A percentile compares a stretch with the other conserved stretches of the same genome.
These are phyloP conservation scores for Trypanosomatidae sp. DNA, from an alignment of 208 protist species.

Conservation along the genomic window DNA sequence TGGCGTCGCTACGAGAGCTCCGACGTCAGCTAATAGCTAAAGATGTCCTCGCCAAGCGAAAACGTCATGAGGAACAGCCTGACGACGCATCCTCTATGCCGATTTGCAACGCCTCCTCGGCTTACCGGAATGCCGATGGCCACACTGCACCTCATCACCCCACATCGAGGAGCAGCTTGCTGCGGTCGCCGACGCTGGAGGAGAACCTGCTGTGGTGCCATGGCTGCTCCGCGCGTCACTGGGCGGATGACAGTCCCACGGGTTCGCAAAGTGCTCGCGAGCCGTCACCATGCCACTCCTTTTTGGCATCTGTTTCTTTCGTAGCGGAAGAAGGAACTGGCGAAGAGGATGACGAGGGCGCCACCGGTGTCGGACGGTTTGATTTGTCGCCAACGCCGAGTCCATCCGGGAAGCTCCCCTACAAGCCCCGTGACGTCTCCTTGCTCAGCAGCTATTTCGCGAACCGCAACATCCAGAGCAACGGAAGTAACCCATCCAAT, in stretches of 20 bases:
- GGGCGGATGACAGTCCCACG: background rate
- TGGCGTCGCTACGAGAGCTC: slow-evolving; percentile 34
- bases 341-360: background rate
- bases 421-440: slow-evolving; percentile 48
- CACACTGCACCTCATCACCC: background rate
- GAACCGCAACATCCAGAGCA: slow-evolving; percentile 37
- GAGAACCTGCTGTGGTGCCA: background rate
- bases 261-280: background rate
- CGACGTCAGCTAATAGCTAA: slow-evolving; percentile 35
- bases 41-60: slow-evolving; percentile 16
- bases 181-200: background rate
- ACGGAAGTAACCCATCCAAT: slow-evolving; percentile 42
- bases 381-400: slow-evolving; percentile 12
- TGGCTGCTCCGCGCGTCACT: background rate
- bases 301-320: background rate
- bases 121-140: background rate
- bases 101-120: background rate
- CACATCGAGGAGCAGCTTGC: background rate
- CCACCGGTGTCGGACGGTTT: background rate
- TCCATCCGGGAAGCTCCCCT: slow-evolving; percentile 28
- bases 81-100: background rate
- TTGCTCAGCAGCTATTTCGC: slow-evolving; percentile 48
- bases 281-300: background rate
- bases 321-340: background rate
- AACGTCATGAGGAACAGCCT: slow-evolving; percentile 5